Evolutionary conservation across 768 basidiomycete genomes (phyloP).

Genomic region (Gymnopilus dilepis): DNA sequence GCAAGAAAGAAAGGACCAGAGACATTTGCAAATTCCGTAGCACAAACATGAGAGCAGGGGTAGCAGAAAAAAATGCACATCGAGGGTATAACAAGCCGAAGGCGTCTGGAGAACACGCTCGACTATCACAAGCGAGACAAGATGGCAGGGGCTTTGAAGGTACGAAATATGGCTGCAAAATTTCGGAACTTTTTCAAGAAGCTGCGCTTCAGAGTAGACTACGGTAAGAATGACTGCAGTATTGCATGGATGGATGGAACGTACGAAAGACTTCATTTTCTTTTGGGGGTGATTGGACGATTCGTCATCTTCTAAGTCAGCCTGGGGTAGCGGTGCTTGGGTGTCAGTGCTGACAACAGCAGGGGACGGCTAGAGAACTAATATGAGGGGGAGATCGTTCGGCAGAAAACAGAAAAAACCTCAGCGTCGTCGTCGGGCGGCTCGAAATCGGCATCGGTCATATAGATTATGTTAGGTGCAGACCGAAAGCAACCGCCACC

Average conservation of each 20-base stretch:
- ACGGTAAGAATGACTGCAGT: too few species aligned
- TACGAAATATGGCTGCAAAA: neutral
- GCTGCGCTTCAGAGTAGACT: neutral
- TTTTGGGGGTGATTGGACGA: neutral
- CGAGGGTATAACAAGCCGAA: neutral
- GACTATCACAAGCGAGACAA: neutral
- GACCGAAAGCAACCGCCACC: neutral
- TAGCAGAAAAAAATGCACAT: neutral
- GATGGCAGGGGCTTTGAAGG: neutral
- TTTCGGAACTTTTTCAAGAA: neutral
- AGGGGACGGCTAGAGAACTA: neutral
- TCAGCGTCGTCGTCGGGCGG: too few species aligned
- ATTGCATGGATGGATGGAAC: neutral
- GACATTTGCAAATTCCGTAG: neutral
- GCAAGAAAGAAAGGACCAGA: neutral
- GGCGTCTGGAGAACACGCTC: too few species aligned
- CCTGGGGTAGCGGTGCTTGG: neutral
- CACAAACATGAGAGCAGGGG: neutral
- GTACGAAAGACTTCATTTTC: neutral
- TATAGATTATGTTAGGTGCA: neutral
- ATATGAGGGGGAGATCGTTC: neutral
- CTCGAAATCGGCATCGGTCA: neutral
- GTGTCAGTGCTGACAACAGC: neutral
- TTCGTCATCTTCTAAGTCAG: neutral
- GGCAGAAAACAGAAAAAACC: too few species aligned